Conservation (phyloP, 768 basidiomycete genomes). For the Leccinum subtestaceum region DNA sequence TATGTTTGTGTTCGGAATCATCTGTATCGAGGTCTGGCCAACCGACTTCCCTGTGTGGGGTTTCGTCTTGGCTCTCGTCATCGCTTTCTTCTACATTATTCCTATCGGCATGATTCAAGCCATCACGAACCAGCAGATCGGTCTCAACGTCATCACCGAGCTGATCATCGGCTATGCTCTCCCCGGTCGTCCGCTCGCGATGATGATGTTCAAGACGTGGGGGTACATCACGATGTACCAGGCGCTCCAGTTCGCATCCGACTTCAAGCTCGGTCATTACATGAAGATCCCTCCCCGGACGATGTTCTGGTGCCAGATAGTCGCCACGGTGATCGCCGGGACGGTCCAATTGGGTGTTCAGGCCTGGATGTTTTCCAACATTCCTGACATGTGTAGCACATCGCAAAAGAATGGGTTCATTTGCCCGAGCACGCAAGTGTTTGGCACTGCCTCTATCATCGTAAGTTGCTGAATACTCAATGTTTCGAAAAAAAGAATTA, state of each 20-base stretch:
- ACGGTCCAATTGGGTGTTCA: constrained; percentile 67
- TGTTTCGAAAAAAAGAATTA: not conserved
- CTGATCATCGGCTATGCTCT: constrained; percentile 59
- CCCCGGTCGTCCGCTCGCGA: constrained; percentile 66
- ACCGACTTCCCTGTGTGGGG: constrained; percentile 46
- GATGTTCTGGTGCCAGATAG: constrained; percentile 69
- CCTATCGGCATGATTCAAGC: constrained; percentile 79
- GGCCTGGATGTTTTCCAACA: constrained; percentile 52
- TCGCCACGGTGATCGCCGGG: constrained; percentile 58
- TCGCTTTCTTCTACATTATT: constrained; percentile 63
- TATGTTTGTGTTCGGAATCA: constrained; percentile 59
- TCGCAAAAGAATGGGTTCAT: constrained; percentile 28
- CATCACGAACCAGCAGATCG: constrained; percentile 77
- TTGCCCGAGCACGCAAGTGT: constrained; percentile 39
- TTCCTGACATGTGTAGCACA: constrained; percentile 32
- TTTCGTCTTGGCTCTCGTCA: constrained; percentile 39
- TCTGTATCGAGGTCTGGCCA: constrained; percentile 64
- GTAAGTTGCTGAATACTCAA: constrained; percentile 35
- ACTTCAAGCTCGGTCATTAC: constrained; percentile 77
- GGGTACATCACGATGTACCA: constrained; percentile 65
- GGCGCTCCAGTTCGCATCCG: constrained; percentile 67
- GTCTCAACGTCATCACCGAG: constrained; percentile 68
- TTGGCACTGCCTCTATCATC: constrained; percentile 48
- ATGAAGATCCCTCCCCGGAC: constrained; percentile 66
- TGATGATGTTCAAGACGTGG: constrained; percentile 78